phyloP scores from a whole-genome alignment of 2,329 filamentous ascomycete species.

The Alternaria tenuissima region DNA sequence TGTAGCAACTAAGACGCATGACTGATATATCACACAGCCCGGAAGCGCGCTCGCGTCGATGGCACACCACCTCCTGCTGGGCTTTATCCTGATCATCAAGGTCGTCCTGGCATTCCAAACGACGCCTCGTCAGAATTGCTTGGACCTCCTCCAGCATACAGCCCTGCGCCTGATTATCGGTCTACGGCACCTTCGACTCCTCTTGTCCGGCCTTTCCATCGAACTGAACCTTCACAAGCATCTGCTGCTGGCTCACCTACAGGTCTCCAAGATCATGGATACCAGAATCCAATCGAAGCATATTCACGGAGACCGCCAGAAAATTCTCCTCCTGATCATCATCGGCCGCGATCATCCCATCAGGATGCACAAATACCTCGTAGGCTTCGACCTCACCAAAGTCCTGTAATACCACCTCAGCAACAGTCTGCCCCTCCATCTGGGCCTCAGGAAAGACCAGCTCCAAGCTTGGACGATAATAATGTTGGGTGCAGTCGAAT shows the following conservation, averaged over 20 bases:
- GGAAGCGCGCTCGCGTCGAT: background rate
- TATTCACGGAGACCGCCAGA: background rate
- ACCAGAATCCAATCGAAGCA: background rate
- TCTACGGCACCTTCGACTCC: background rate
- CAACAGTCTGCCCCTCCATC: background rate
- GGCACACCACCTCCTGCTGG: background rate
- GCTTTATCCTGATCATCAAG: background rate
- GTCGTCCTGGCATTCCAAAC: background rate
- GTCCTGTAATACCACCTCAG: background rate
- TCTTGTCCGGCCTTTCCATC: background rate
- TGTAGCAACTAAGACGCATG: background rate
- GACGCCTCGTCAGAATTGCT: background rate
- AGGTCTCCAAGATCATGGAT: background rate
- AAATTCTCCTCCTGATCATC: background rate
- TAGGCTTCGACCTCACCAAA: background rate
- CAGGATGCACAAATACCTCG: background rate
- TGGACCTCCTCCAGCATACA: background rate
- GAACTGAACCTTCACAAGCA: background rate
- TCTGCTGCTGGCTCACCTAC: background rate
- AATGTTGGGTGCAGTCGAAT: background rate
- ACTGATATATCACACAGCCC: background rate
- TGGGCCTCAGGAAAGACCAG: background rate
- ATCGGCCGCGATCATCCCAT: background rate
- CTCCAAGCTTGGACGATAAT: background rate
- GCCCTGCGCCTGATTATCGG: background rate